These are phyloP conservation scores for Stephanodiscus minutulus DNA, from an alignment of 108 stramenopile species.

Conservation along the genomic window DNA sequence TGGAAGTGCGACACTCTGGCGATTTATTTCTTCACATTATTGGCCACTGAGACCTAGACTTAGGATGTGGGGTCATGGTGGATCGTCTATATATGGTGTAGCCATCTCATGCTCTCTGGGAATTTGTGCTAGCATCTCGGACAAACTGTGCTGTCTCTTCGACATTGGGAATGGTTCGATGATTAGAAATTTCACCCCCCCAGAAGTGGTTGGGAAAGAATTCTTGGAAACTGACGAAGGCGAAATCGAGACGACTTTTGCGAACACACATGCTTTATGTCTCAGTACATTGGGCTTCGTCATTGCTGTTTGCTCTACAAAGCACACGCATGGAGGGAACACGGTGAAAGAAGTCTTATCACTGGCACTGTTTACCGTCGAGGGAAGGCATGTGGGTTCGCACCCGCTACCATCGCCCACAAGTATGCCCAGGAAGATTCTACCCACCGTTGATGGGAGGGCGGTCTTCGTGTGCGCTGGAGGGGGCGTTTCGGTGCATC, in stretches of 20 bases:
- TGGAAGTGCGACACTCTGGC: constrained; percentile 80
- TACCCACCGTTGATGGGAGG: constrained; percentile 76
- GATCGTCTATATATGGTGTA: constrained; percentile 67
- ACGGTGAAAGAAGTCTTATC: constrained; percentile 63
- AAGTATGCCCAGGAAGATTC: constrained; percentile 73
- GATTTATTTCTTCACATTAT: constrained; percentile 89
- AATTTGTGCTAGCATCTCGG: constrained; percentile 79
- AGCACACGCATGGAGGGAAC: constrained; percentile 27
- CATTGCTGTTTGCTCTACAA: constrained; percentile 79
- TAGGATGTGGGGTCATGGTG: constrained; percentile 70
- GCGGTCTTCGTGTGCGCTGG: constrained; percentile 80
- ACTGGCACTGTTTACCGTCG: constrained; percentile 79
- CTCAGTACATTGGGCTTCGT: constrained; percentile 81
- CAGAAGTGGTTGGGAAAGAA: constrained; percentile 47
- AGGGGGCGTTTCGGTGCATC: constrained; percentile 76
- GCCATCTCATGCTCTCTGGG: constrained; percentile 71
- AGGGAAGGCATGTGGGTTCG: constrained; percentile 75
- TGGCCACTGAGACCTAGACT: constrained; percentile 80
- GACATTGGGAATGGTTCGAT: constrained; percentile 84
- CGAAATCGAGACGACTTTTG: constrained; percentile 60
- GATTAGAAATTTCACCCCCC: constrained; percentile 73
- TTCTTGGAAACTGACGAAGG: constrained; percentile 24
- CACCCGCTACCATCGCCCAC: constrained; percentile 68
- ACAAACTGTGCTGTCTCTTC: constrained; percentile 67
- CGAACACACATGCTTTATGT: constrained; percentile 65